Percentiles rank a stretch among this genome's conserved stretches.
These are phyloP conservation scores for Alternaria sp. DNA, from an alignment of 2,329 filamentous ascomycete species.

Conservation along the genomic window DNA sequence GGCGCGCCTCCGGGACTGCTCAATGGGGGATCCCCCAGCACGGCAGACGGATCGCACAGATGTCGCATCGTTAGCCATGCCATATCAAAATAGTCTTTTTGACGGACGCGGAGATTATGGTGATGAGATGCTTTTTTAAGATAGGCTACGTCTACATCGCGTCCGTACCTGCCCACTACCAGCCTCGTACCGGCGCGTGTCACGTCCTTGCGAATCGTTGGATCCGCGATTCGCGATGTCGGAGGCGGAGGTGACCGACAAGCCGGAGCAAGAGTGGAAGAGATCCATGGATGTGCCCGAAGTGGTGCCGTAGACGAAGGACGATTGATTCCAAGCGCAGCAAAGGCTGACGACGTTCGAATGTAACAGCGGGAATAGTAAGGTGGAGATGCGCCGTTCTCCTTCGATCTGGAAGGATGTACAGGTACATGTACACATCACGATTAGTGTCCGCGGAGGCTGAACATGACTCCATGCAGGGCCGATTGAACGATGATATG, in stretches of 20 bases:
- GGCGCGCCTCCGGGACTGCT: constrained; percentile 15
- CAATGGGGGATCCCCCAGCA: constrained; percentile 12
- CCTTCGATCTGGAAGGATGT: constrained; percentile 1
- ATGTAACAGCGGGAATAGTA: constrained; percentile 7
- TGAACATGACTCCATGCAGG: constrained; percentile 1
- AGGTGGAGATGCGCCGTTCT: constrained; percentile 1
- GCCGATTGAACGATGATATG: not conserved
- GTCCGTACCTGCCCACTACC: not conserved
- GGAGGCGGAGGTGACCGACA: constrained; percentile 1
- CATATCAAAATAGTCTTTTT: constrained; percentile 5
- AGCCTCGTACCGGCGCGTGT: constrained; percentile 3
- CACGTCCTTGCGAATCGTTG: not conserved
- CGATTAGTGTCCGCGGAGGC: constrained; percentile 7
- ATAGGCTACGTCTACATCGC: constrained; percentile 5
- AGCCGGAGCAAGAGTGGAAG: not conserved
- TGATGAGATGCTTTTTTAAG: not conserved
- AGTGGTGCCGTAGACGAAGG: constrained; percentile 4
- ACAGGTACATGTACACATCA: constrained; percentile 7
- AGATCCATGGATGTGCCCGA: not conserved
- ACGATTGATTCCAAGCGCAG: not conserved
- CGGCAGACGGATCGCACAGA: constrained; percentile 12
- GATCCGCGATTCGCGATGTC: constrained; percentile 4
- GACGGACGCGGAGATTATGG: not conserved
- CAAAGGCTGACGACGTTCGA: constrained; percentile 3
- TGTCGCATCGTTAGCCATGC: constrained; percentile 14